Base-by-base conservation (phyloP, 805 yeast genomes). In the Debaryomyces maramus region DNA sequence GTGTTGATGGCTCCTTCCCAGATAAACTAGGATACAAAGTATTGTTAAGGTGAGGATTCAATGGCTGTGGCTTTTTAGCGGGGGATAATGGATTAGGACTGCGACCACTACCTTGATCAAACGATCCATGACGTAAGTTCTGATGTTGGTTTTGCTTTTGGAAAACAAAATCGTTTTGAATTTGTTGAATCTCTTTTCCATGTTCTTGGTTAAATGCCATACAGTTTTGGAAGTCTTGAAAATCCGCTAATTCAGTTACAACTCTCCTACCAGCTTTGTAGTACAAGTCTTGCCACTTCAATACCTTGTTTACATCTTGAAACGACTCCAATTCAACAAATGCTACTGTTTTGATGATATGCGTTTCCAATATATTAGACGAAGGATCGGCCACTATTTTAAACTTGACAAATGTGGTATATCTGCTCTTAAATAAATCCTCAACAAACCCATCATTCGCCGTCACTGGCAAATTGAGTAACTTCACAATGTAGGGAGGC, bases 401-500 rank as follows among this genome's bases (percentile, higher is more conserved):
- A 55, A 78, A 75, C 56, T 82, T 81, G 38, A 70, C 71, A 48
- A 66, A 77, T 24, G 70, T 69, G 41, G 83, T 78, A 52, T 73
- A 82, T 45, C 88, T 70, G 41, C 88, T 78, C 37, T 72, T 67
- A 56, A 85, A 81, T 24, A 85, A 63, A 52, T 83, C 87, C 38
- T 69, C 72, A 15, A 84, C 64, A 37, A 77, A 72, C 37, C 64
- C 64, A 16, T 76, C 71, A 37, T 76, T 70, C 26, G 81, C 72
- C 16, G 71, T 70, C 3, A 76, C 65, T 0, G 89, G 87, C 26
- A 85, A 58, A 44, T 81, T 79, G 5, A 77, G 58, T 39, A 85
- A 68, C 54, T 83, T 84, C 32, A 78, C 77, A 41, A 83, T 83
- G 55, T 70, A 83, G 2, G 90, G 90, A 0, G 86, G 85, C 0